phyloP scores from a whole-genome alignment of 2,329 filamentous ascomycete species.

The Phoma sp. region DNA sequence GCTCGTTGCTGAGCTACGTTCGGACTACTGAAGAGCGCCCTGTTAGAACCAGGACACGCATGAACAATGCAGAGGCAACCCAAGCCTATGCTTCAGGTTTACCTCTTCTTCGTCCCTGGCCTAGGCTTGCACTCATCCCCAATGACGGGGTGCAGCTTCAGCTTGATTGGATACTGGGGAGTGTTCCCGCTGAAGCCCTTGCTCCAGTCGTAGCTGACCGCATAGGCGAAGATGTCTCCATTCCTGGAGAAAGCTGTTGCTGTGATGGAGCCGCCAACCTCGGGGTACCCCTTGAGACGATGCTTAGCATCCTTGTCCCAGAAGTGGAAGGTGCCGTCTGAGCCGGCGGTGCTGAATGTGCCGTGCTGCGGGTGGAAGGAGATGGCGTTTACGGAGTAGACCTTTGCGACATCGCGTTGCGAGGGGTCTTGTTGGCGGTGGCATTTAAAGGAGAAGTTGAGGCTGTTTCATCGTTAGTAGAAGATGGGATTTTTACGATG shows the following conservation, averaged over 20 bases:
- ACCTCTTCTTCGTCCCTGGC: constrained; percentile 57
- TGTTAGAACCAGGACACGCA: neutral
- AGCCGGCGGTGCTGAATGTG: constrained; percentile 97
- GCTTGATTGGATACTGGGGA: constrained; percentile 60
- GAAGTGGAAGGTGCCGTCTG: constrained; percentile 96
- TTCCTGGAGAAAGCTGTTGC: constrained; percentile 89
- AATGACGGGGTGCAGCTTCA: constrained; percentile 58
- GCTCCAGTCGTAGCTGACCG: constrained; percentile 96
- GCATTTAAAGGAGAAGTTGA: constrained; percentile 99
- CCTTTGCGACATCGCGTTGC: constrained; percentile 75
- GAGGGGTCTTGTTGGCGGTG: constrained; percentile 80
- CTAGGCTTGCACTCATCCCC: constrained; percentile 61
- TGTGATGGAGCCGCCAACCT: constrained; percentile 78
- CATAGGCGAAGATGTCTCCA: constrained; percentile 69
- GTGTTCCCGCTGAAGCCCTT: constrained; percentile 92
- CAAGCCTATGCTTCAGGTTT: constrained; percentile 10
- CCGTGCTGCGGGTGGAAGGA: constrained; percentile 96
- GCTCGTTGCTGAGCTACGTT: neutral
- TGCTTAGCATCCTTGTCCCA: constrained; percentile 75
- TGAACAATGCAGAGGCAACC: neutral
- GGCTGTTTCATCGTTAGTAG: constrained; percentile 47
- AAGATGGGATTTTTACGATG: neutral
- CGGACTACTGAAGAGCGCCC: no score
- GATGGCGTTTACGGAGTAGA: constrained; percentile 96
- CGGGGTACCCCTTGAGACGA: constrained; percentile 69